phyloP scores from a whole-genome alignment of 257 asterid species.

The Misopates orontium region DNA sequence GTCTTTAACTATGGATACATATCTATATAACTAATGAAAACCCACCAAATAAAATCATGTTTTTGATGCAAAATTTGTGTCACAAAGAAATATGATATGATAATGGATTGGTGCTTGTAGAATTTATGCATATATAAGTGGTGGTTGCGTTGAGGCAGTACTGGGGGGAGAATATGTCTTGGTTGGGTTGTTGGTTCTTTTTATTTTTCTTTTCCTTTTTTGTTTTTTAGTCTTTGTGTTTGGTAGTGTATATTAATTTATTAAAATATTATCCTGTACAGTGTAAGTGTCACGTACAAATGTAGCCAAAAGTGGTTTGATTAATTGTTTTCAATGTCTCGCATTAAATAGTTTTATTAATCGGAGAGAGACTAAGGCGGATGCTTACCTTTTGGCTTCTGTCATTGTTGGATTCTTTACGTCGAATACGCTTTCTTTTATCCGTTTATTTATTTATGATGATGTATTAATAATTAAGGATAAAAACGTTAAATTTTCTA shows the following conservation, averaged over 20 bases:
- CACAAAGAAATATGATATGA: conserved; percentile 32
- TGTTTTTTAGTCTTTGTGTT: conserved; percentile 27
- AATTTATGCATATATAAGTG: conserved; percentile 19
- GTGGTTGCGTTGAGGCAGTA: too few species aligned
- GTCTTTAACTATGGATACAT: conserved; percentile 34
- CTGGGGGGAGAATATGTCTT: conserved; percentile 38
- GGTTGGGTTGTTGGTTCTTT: conserved; percentile 35
- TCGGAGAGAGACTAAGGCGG: conserved; percentile 23
- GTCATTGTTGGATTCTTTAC: conserved; percentile 36
- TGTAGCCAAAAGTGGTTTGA: not conserved
- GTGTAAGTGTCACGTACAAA: conserved; percentile 14
- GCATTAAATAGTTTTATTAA: conserved; percentile 29
- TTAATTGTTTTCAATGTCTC: conserved; percentile 26
- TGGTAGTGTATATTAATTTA: conserved; percentile 30
- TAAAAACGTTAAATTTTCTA: too few species aligned
- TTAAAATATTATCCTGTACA: conserved; percentile 21
- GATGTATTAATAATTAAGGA: too few species aligned
- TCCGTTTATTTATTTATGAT: conserved; percentile 16
- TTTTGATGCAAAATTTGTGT: conserved; percentile 28
- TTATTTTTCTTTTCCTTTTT: conserved; percentile 2
- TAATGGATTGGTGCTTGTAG: conserved; percentile 30
- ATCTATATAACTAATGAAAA: too few species aligned
- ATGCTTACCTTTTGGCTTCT: conserved; percentile 34
- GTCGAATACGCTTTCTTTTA: conserved; percentile 37
- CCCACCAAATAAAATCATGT: conserved; percentile 21